These are phyloP conservation scores for Collariella sp. DNA, from an alignment of 495 filamentous ascomycete species.

Conservation along the genomic window DNA sequence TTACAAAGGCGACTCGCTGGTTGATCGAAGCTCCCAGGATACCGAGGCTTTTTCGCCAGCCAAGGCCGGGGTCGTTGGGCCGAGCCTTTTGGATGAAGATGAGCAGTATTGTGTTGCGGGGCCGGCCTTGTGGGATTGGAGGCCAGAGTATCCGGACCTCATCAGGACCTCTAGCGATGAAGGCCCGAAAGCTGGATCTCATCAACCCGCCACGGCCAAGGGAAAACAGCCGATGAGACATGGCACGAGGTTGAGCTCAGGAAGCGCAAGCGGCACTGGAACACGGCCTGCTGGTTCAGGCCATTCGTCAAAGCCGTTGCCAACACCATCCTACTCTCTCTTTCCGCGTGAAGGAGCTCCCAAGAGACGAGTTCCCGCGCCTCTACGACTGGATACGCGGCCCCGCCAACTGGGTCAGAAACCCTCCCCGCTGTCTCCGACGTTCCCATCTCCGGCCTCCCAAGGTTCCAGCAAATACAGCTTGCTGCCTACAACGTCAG, in stretches of 20 bases:
- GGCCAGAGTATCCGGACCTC: slow-evolving; percentile 9
- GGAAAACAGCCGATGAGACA: background rate
- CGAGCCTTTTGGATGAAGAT: slow-evolving; percentile 26
- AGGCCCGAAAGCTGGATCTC: background rate
- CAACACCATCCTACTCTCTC: slow-evolving; percentile 20
- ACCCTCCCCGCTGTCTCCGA: background rate
- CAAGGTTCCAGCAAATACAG: background rate
- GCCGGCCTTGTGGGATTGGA: slow-evolving; percentile 20
- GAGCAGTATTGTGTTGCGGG: slow-evolving; percentile 14
- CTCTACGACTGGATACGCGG: background rate
- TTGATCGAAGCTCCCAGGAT: slow-evolving; percentile 17
- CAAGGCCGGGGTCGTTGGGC: slow-evolving; percentile 26
- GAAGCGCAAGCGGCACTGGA: background rate
- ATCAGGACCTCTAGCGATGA: slow-evolving; percentile 4
- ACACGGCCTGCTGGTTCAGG: slow-evolving; percentile 1
- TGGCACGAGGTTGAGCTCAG: background rate
- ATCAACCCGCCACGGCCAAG: background rate
- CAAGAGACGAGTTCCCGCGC: background rate
- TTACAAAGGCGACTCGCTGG: background rate
- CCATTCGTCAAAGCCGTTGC: slow-evolving; percentile 11
- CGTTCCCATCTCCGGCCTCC: background rate
- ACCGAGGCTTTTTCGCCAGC: slow-evolving; percentile 21
- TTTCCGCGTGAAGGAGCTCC: slow-evolving; percentile 13
- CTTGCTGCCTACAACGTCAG: background rate
- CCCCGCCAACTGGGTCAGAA: background rate